Evolutionary conservation across 306 rosid species (phyloP).

Genomic region (Aeschynomene evenia): DNA sequence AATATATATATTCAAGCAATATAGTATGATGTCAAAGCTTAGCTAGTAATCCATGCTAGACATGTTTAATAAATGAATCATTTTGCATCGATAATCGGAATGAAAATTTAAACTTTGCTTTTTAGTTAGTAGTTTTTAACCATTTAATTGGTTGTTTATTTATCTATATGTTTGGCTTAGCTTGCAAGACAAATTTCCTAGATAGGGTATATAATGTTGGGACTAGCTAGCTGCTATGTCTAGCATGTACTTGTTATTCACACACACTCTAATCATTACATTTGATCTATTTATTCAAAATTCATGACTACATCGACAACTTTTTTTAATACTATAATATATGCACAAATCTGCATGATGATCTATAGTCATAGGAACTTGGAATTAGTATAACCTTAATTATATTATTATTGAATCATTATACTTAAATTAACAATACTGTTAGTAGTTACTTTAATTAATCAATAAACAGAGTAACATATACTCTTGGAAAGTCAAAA

Average conservation of each 20-base stretch:
- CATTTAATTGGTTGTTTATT: neutral
- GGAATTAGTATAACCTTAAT: neutral
- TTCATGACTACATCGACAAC: slow-evolving; percentile 9
- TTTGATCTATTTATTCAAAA: slow-evolving; percentile 9
- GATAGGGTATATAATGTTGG: slow-evolving; percentile 8
- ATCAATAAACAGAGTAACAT: neutral
- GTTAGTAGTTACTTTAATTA: neutral
- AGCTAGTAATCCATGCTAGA: slow-evolving; percentile 10
- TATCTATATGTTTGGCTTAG: slow-evolving; percentile 25
- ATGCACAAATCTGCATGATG: slow-evolving; percentile 7
- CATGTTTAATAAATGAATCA: slow-evolving; percentile 22
- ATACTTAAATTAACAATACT: slow-evolving; percentile 5
- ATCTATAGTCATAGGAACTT: neutral
- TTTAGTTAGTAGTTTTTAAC: too few species aligned
- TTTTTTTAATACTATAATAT: too few species aligned
- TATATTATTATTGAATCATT: too few species aligned
- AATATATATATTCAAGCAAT: slow-evolving; percentile 19
- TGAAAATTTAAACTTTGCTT: neutral
- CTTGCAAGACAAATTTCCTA: slow-evolving; percentile 33
- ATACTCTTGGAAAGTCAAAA: neutral
- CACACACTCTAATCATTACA: slow-evolving; percentile 33
- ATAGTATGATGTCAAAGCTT: slow-evolving; percentile 19
- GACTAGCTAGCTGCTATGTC: neutral
- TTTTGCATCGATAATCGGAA: slow-evolving; percentile 12
- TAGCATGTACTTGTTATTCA: slow-evolving; percentile 24